These are phyloP conservation scores for Colletotrichum acutatum DNA, from an alignment of 2,329 filamentous ascomycete genomes.

Conservation along the genomic window DNA sequence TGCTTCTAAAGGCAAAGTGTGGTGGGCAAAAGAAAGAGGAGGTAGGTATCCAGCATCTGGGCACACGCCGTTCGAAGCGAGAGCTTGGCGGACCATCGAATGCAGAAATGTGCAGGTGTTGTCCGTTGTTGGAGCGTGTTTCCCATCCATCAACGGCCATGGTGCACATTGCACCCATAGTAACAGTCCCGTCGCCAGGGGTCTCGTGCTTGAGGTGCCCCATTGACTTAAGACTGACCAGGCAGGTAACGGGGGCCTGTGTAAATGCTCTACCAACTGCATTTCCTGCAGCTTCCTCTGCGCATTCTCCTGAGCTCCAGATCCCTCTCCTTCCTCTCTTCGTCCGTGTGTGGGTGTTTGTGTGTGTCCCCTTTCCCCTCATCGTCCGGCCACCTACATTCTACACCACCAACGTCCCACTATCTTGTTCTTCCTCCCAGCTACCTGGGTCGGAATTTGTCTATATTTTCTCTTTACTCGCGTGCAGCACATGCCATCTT, in stretches of 20 bases:
- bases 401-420: background rate
- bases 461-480: constrained; percentile 13
- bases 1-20: constrained; percentile 7
- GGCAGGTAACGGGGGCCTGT: background rate
- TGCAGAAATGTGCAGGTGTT: background rate
- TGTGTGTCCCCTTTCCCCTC: background rate
- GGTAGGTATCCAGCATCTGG: background rate
- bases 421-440: background rate
- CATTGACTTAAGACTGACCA: constrained; percentile 6
- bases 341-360: background rate
- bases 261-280: background rate
- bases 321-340: background rate
- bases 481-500: background rate
- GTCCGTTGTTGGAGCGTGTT: background rate
- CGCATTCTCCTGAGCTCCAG: background rate
- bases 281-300: background rate
- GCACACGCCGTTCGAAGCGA: constrained; percentile 24
- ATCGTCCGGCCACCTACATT: background rate
- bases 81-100: constrained; percentile 24
- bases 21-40: constrained; percentile 18
- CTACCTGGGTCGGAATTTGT: background rate
- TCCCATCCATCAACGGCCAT: too few relatives aligned
- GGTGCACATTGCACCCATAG: too few relatives aligned
- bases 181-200: background rate
- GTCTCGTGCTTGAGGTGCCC: background rate